Evolutionary conservation across 495 filamentous ascomycete genomes (phyloP).

Genomic region (Neohortaea acidophila): DNA sequence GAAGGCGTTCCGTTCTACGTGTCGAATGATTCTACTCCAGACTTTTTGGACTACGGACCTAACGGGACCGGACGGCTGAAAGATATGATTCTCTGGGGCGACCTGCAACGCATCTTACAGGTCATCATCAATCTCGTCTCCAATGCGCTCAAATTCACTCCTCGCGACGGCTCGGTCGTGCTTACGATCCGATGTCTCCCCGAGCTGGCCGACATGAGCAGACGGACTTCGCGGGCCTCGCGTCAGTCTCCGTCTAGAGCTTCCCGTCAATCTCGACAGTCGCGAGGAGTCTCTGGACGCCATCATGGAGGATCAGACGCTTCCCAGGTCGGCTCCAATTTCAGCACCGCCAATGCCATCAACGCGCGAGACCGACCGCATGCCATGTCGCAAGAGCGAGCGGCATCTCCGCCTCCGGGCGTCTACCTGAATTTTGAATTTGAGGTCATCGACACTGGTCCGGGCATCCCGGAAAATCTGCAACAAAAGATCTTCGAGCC

Average conservation of each 20-base stretch:
- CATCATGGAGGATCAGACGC: too few relatives aligned
- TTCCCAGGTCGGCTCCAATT: conserved; percentile 13
- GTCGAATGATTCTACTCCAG: conserved; percentile 15
- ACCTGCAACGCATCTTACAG: conserved; percentile 75
- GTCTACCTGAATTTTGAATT: conserved; percentile 61
- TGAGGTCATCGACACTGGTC: conserved; percentile 77
- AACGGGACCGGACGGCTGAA: conserved; percentile 47
- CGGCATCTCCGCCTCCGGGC: conserved; percentile 47
- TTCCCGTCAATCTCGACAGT: conserved; percentile 23
- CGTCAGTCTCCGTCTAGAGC: conserved; percentile 22
- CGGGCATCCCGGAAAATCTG: conserved; percentile 66
- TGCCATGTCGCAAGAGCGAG: conserved; percentile 39
- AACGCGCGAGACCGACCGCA: conserved; percentile 33
- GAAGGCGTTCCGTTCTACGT: conserved; percentile 37
- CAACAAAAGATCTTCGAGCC: conserved; percentile 80
- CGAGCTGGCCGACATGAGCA: conserved; percentile 7
- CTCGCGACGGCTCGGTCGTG: conserved; percentile 53
- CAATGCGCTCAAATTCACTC: conserved; percentile 88
- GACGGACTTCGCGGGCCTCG: conserved; percentile 11
- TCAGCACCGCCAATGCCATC: conserved; percentile 24
- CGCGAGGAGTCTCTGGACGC: conserved; percentile 10
- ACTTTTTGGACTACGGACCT: conserved; percentile 33
- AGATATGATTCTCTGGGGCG: conserved; percentile 74
- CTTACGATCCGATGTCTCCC: conserved; percentile 52
- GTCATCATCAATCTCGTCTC: conserved; percentile 85